These are phyloP conservation scores for Mucuna pruriens DNA, from an alignment of 306 rosid species.

Conservation along the genomic window DNA sequence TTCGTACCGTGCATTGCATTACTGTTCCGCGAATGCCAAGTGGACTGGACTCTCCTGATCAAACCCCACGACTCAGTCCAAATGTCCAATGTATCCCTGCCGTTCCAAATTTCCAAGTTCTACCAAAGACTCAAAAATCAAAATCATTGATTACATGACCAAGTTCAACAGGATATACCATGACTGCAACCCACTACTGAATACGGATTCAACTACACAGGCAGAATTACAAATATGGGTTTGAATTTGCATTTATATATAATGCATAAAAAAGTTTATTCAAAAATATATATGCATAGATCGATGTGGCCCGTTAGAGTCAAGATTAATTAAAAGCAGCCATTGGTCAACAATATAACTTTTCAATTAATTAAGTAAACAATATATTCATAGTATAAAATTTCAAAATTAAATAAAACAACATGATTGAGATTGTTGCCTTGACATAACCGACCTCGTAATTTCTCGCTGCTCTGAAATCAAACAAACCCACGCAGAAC, in stretches of 20 bases:
- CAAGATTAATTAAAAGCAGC: not conserved
- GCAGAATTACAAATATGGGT: not conserved
- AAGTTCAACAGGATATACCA: slow-evolving; percentile 2
- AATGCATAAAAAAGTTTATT: too few relatives aligned
- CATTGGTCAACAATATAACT: not conserved
- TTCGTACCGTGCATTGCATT: too few relatives aligned
- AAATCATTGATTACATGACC: slow-evolving; percentile 16
- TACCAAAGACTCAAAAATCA: not conserved
- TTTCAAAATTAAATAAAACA: not conserved
- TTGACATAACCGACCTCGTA: slow-evolving; percentile 27
- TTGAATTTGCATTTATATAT: too few relatives aligned
- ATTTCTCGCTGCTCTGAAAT: slow-evolving; percentile 2
- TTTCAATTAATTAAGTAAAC: too few relatives aligned
- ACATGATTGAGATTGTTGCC: not conserved
- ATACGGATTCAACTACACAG: not conserved
- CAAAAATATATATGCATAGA: too few relatives aligned
- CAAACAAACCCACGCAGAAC: not conserved
- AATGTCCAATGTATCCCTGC: too few relatives aligned
- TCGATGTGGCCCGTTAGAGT: not conserved
- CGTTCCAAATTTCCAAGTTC: slow-evolving; percentile 2
- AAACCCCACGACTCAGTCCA: too few relatives aligned
- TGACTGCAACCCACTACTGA: not conserved
- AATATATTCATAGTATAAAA: not conserved
- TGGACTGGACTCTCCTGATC: too few relatives aligned
- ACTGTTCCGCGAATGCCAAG: too few relatives aligned